A percentile compares a stretch with the other conserved stretches of the same genome.
phyloP scores from a whole-genome alignment of 306 rosid species.

The Spatholobus suberectus region DNA sequence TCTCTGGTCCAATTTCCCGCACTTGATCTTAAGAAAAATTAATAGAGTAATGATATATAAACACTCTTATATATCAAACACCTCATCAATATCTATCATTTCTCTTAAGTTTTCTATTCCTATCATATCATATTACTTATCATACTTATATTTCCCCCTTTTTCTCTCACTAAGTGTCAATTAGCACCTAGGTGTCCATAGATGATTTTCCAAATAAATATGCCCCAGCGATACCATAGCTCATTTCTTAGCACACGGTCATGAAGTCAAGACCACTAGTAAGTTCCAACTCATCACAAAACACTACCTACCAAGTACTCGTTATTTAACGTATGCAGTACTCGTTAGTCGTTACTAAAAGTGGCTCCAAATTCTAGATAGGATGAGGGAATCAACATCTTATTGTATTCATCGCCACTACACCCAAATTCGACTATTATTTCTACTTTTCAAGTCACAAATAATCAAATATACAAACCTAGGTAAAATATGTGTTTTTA shows the following conservation, averaged over 20 bases:
- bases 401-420: background rate
- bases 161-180: no score
- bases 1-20: background rate
- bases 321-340: background rate
- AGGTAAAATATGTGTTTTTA: background rate
- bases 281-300: slow-evolving; percentile 26
- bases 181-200: no score
- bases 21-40: background rate
- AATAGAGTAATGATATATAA: no score
- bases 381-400: background rate
- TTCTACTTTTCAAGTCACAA: background rate
- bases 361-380: slow-evolving; percentile 1
- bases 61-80: no score
- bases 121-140: no score
- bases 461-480: background rate
- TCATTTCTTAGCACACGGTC: slow-evolving; percentile 25
- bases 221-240: background rate
- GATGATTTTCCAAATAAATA: no score
- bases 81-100: no score
- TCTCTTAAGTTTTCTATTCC: no score
- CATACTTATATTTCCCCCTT: no score
- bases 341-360: background rate
- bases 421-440: background rate
- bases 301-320: background rate
- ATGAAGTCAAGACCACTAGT: slow-evolving; percentile 11